Evolutionary conservation across 208 protist genomes (phyloP).

Genomic region (Trypanosoma lewisi): DNA sequence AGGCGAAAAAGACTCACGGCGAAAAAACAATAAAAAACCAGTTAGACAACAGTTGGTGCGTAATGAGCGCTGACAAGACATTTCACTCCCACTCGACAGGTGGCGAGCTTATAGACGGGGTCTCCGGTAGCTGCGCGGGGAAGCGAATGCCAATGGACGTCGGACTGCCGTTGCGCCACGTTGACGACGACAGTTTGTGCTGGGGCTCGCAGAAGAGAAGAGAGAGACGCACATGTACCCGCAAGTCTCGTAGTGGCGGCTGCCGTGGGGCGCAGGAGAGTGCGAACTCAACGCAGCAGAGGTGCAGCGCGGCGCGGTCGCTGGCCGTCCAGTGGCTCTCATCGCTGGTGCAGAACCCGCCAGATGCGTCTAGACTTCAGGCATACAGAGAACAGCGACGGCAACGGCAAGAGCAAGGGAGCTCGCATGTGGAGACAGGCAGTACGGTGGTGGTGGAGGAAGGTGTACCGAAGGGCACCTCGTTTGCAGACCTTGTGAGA

Average conservation of each 20-base stretch:
- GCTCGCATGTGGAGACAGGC: not conserved
- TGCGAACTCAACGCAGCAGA: conserved; percentile 10
- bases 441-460: not conserved
- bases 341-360: conserved; percentile 39
- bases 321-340: conserved; percentile 61
- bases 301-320: conserved; percentile 33
- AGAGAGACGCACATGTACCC: not conserved
- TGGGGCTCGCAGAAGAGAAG: not conserved
- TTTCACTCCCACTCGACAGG: not conserved
- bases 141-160: not conserved
- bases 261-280: not conserved
- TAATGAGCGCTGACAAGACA: not conserved
- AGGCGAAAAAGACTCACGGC: too few species aligned
- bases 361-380: conserved; percentile 24
- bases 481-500: conserved; percentile 25
- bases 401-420: not conserved
- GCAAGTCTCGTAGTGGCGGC: not conserved
- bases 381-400: conserved; percentile 19
- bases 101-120: not conserved
- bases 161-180: not conserved
- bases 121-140: not conserved
- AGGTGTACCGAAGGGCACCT: not conserved
- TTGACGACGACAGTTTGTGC: too few species aligned
- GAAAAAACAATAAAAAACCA: too few species aligned
- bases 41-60: not conserved